phyloP scores from a whole-genome alignment of 129 eudicot species.

The Pseudognaphalium luteoalbum region DNA sequence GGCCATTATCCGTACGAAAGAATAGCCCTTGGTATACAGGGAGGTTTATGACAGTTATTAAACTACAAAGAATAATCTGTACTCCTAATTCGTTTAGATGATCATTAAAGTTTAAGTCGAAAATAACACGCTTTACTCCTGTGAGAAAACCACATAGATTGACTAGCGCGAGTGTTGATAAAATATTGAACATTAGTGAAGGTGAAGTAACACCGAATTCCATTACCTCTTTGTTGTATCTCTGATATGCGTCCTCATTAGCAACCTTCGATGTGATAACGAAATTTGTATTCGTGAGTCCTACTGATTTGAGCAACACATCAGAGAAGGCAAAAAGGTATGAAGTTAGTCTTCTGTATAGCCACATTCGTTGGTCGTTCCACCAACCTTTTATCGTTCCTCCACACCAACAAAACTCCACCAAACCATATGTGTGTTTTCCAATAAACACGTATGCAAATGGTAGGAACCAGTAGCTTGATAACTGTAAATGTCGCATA shows the following conservation, averaged over 20 bases:
- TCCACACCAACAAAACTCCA: constrained; percentile 25
- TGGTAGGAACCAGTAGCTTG: constrained; percentile 41
- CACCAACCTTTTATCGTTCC: constrained; percentile 44
- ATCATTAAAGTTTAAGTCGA: neutral
- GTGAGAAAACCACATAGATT: constrained; percentile 18
- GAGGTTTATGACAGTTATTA: too few relatives aligned
- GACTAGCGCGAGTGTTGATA: constrained; percentile 32
- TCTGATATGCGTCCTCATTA: constrained; percentile 24
- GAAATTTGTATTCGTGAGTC: constrained; percentile 24
- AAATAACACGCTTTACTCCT: constrained; percentile 13
- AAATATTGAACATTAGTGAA: constrained; percentile 35
- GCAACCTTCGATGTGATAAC: constrained; percentile 30
- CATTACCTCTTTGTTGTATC: constrained; percentile 34
- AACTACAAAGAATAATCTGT: too few relatives aligned
- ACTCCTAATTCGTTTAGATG: too few relatives aligned
- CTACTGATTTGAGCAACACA: constrained; percentile 19
- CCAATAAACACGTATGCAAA: constrained; percentile 26
- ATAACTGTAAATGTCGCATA: constrained; percentile 15
- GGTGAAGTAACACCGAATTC: constrained; percentile 41
- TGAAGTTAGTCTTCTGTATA: constrained; percentile 35
- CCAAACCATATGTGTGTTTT: constrained; percentile 29
- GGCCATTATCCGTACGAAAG: too few relatives aligned
- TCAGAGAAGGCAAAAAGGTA: constrained; percentile 37
- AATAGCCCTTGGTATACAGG: too few relatives aligned
- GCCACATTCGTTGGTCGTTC: constrained; percentile 51